phyloP scores from a whole-genome alignment of 495 filamentous ascomycete genomes.

The Trichoderma reesei region DNA sequence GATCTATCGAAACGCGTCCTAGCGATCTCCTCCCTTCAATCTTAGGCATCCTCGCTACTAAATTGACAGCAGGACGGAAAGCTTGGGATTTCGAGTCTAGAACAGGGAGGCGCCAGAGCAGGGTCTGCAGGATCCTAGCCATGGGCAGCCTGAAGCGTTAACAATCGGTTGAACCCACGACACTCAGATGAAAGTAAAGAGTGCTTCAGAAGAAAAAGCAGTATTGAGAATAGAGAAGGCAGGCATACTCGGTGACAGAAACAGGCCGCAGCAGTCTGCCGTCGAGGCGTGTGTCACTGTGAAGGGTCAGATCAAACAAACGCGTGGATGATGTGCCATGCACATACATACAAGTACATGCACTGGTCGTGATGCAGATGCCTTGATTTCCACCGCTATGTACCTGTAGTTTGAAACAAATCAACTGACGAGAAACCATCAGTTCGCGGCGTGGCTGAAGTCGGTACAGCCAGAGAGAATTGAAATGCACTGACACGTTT shows the following conservation, averaged over 20 bases:
- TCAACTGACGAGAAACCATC: neutral
- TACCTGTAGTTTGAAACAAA: neutral
- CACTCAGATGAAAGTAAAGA: neutral
- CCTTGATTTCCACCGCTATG: neutral
- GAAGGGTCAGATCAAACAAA: neutral
- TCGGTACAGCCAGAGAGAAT: neutral
- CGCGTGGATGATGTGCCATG: too few species aligned
- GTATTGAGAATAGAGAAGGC: neutral
- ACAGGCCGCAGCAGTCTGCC: too few species aligned
- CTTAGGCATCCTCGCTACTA: neutral
- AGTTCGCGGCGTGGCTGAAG: neutral
- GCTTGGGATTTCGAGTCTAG: neutral
- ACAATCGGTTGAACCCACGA: neutral
- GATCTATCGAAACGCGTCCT: neutral
- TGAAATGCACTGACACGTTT: neutral
- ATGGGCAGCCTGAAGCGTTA: neutral
- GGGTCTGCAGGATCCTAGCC: neutral
- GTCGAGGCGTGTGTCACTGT: too few species aligned
- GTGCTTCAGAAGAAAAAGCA: neutral
- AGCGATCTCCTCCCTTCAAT: constrained; percentile 1
- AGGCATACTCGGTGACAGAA: too few species aligned
- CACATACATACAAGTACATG: neutral
- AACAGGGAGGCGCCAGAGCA: neutral
- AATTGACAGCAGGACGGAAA: neutral
- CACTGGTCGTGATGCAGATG: neutral